Base-by-base conservation (phyloP, 2,329 filamentous ascomycete species). In the Aureobasidium sp. region DNA sequence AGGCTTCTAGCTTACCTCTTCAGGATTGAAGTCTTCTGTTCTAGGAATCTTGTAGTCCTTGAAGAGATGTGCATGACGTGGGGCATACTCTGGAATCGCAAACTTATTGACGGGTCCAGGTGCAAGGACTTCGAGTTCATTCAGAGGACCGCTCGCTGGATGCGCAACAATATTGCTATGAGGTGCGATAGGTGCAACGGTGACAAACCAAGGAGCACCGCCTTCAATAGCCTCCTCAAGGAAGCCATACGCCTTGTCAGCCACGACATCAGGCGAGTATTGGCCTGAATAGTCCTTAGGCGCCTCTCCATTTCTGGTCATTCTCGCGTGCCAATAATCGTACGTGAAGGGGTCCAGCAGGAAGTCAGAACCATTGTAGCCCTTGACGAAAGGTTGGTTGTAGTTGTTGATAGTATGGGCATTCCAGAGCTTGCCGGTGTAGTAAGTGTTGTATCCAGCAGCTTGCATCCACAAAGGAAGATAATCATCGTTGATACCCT, bases 361-460 rank as follows among this genome's bases (percentile, higher is more conserved):
- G 64, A 80, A 70, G 1, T 84, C 79, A 2, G 50, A 56, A 6
- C 60, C 79, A 29, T 79, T 87, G 78, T 84, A 89, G 1, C 86
- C 86, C 1, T 77, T 79, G 0, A 82, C 78, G 41, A 74, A 78
- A 0, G 86, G 81, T 6, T 77, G 74, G 68, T 87, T 75, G 69
- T 88, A 89, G 63, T 87, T 89, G 0, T 78, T 68, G 2, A 82
- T 76, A 0, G 76, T 81, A 59, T 88, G 86, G 0, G 80, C 77
- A 65, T 90, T 90, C 73, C 87, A 87, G 5, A 89, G 76, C 70
- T 90, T 90, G 17, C 85, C 87, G 0, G 83, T 84, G 67, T 89
- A 90, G 68, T 87, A 89, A 0, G 87, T 89, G 67, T 84, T 83
- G 69, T 89, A 90, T 0, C 86, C 87, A 0, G 81, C 83, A 5